Base-by-base conservation (phyloP, 768 basidiomycete species). In the Agaricus subrufescens region DNA sequence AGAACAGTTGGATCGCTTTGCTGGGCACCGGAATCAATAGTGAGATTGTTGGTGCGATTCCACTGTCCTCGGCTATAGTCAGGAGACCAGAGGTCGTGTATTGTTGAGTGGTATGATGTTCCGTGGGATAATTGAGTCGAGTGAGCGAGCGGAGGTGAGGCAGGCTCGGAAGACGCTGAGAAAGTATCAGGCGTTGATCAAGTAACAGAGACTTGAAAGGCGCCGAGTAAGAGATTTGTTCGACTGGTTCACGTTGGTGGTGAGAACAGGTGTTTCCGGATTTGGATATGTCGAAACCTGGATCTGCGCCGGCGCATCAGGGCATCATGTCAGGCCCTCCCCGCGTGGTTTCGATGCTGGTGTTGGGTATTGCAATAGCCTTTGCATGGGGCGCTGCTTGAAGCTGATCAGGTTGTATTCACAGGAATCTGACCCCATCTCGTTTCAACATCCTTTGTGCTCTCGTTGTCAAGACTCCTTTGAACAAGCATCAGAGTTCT, bases 51-150 rank as follows among this genome's bases (percentile, higher is more conserved):
- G 69, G 61, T 54, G 10, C 44, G 46, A 83, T 65, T 39, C 67
- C 59, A 2, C 81, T 83, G 31, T 73, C 71, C 15, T 59, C 52
- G 6, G 73, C 76, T 0, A 79, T 73, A 10, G 85, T 69, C 38
- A 86, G 74, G 4, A 84, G 3, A 77, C 71, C 85, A 85, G 86
- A 3, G 85, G 85, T 2, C 84, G 71, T 85, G 1, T 76, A 76
- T 2, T 84, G 66, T 10, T 71, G 63, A 1, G 72, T 76, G 1
- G 75, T 69, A 60, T 85, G 74, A 60, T 84, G 80, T n/a, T 85
- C 66, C 39, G 73, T 74, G 3, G 66, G 74, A 19, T 19, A 19
- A 19, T 19, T 19, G 19, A 19, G 14, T 70, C 69, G 31, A 76
- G 70, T 42, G 54, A 38, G 43, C 54, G 27, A 43, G 19, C 47